Base-by-base conservation (phyloP, 768 basidiomycete genomes). In the Rhizopogon vinicolor region DNA sequence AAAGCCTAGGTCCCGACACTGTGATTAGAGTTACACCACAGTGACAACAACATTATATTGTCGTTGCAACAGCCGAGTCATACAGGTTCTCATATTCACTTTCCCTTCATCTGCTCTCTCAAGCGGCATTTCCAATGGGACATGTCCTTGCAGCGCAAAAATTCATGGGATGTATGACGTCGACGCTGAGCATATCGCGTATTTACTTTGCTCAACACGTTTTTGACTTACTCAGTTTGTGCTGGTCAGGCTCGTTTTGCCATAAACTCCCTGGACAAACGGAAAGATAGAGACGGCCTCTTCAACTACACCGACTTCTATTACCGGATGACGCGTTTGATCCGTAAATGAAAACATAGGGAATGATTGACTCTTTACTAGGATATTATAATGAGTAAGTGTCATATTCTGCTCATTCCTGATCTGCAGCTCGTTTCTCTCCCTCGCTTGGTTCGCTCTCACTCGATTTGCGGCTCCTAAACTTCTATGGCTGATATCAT, bases 21-120 rank as follows among this genome's bases (percentile, higher is more conserved):
- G n/a, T n/a, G n/a, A n/a, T n/a, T n/a, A n/a, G n/a, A n/a, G n/a
- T n/a, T n/a, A n/a, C n/a, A n/a, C n/a, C n/a, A n/a, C n/a, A n/a
- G n/a, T n/a, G n/a, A n/a, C n/a, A n/a, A n/a, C n/a, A n/a, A n/a
- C n/a, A n/a, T n/a, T n/a, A n/a, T n/a, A n/a, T n/a, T n/a, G n/a
- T n/a, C n/a, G 96, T 98, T 70, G 98, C 96, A 70, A 99, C 77
- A 66, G n/a, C 25, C 4, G 25, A 25, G 4, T 25, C 9, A 53
- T 33, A 33, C 10, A 53, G 52, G 19, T 53, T 9, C 48, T 28
- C 16, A n/a, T 53, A 2, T 53, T 28, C 9, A 53, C 52, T 0
- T 53, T 28, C 5, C 44, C 28, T 1, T 53, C 44, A 10, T 53
- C 52, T 16, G 52, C 44, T 7, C 42, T 53, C 3, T n/a, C 18